Evolutionary conservation across 1,284 basidiomycete genomes (phyloP).

Genomic region (Leucoagaricus sp.): DNA sequence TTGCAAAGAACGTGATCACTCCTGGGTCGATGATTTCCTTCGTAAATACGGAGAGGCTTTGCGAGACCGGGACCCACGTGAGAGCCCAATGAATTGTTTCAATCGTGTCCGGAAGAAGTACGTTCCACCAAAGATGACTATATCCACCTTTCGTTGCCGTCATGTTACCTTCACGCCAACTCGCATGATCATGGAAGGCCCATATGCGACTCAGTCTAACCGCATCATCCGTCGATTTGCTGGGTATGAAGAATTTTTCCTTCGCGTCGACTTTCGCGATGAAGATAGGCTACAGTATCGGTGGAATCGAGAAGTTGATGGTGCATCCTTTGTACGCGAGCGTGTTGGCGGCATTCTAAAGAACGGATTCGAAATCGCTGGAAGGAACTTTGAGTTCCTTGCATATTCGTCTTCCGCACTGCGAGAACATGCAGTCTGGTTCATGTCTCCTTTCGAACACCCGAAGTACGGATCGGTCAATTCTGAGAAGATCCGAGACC

Average conservation of each 20-base stretch:
- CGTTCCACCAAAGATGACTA: constrained; percentile 1
- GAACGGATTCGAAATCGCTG: constrained; percentile 67
- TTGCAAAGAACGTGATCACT: constrained; percentile 26
- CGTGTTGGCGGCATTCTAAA: constrained; percentile 68
- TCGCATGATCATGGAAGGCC: constrained; percentile 70
- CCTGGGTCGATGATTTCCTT: constrained; percentile 48
- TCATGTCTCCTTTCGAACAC: constrained; percentile 60
- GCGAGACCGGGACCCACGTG: constrained; percentile 21
- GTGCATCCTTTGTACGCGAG: constrained; percentile 51
- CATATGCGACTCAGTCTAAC: constrained; percentile 67
- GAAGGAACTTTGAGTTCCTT: constrained; percentile 69
- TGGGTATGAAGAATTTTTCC: constrained; percentile 61
- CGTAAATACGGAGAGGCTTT: constrained; percentile 52
- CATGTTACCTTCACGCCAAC: constrained; percentile 75
- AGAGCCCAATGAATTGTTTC: constrained; percentile 54
- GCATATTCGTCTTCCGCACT: constrained; percentile 75
- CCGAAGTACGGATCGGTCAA: constrained; percentile 41
- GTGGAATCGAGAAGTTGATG: constrained; percentile 67
- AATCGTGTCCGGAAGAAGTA: constrained; percentile 35
- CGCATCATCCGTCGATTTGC: constrained; percentile 58
- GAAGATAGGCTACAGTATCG: constrained; percentile 71
- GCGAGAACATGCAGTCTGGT: constrained; percentile 78
- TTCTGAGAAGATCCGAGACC: constrained; percentile 56
- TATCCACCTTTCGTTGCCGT: constrained; percentile 47
- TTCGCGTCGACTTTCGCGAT: constrained; percentile 79